Base-by-base conservation (phyloP, 2,329 filamentous ascomycete species). In the Byssoonygena ceratinophila region DNA sequence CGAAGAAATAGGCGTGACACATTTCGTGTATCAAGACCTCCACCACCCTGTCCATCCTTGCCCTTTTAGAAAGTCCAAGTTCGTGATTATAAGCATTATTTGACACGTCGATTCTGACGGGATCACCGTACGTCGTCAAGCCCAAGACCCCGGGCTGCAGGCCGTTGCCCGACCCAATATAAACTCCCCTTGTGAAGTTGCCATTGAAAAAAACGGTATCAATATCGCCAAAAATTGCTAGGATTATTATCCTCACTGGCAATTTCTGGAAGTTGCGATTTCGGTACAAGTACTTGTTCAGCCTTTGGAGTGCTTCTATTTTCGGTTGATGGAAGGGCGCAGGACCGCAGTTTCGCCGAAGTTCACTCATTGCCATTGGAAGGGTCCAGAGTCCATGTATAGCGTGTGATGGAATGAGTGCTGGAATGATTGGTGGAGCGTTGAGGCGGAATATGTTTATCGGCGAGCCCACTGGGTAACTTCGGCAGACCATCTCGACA, bases 11-110 rank as follows among this genome's bases (percentile, higher is more conserved):
- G 12, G 49, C 39, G 37, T 52, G 49, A 18, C 40, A 45, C 49
- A 52, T 45, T 22, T 52, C 49, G 20, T 52, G 49, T 6, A 52
- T 27, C 22, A 52, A 25, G 8, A 37, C 41, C 18, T 22, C 7
- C 11, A 52, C 5, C 9, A 52, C 7, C 4, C n/a, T n/a, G 14
- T 25, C 40, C n/a, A 46, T 37, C 16, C 49, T 22, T 27, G 14
- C 12, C 9, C 25, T 36, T 11, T 18, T 16, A 5, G 34, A 29
- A 6, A 16, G 3, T 6, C 3, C 8, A 12, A 16, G 5, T 0
- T 25, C 20, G 20, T 25, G n/a, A n/a, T n/a, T 16, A 29, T 45
- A 12, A 29, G 37, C 27, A 11, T 18, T 27, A 3, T 11, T 2
- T 9, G 49, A 52, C 6, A 52, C 4, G 18, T 37, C 20, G 32